Evolutionary conservation across 2,329 filamentous ascomycete genomes (phyloP), one percentile per base, ranked within the genome.

Genomic region (Arachnomyces sp.): DNA sequence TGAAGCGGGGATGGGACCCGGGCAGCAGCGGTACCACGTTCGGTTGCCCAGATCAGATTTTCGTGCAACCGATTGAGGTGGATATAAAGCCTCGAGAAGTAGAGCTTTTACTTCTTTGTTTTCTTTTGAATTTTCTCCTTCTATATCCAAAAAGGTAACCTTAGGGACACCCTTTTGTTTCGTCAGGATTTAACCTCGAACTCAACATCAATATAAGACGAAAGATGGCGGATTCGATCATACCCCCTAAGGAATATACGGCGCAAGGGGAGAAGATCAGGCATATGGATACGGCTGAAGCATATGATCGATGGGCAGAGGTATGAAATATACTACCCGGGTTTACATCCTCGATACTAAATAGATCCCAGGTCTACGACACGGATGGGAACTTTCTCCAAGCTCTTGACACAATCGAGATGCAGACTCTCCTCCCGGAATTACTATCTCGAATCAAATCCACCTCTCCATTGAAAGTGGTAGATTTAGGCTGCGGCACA

Each of bases 401-500:
- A 60, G 68, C 71, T 1, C 67, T 82, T 13, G 80, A 84, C 53
- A 73, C 75, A 30, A 47, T 71, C 11, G 72, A 80, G 51, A 68
- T 82, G 49, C 53, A 58, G 11, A 51, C 52, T 1, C 53, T 79
- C 0, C 65, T 82, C 0, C 71, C 74, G 0, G 46, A 54, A 1
- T 70, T 77, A 33, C 49, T 78, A 3, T 42, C 50, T 2, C 51
- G 55, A 8, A 51, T 66, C 7, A 34, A 47, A 4, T 36, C 29
- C 15, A 12, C 14, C 20, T 15, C 8, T 28, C 30, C 25, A 44
- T 40, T 31, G 38, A 66, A 60, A 25, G 49, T 79, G 18, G 60
- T 81, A n/a, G 79, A 82, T 49, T 60, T 82, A 2, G 79, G 79
- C 16, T 81, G 77, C 50, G 79, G 79, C 2, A 83, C 79, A 0